phyloP scores from a whole-genome alignment of 2,329 filamentous ascomycete genomes.

The Waltergamsia citrina region DNA sequence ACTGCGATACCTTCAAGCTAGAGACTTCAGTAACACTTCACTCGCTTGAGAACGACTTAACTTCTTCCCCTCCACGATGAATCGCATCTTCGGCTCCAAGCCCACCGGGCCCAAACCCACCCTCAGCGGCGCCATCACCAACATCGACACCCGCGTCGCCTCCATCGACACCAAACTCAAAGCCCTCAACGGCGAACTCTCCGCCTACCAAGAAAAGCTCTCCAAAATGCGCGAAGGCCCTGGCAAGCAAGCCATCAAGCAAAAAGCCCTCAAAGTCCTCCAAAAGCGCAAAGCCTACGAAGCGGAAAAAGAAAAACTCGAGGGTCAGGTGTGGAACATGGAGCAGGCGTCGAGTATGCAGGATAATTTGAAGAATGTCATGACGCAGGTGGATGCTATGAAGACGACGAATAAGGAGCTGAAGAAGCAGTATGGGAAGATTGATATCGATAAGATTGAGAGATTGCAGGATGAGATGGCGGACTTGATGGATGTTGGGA shows the following conservation, averaged over 20 bases:
- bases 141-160: constrained; percentile 76
- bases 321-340: constrained; percentile 97
- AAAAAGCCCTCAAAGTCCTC: constrained; percentile 89
- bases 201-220: constrained; percentile 79
- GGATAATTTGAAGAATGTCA: constrained; percentile 96
- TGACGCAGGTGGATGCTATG: constrained; percentile 96
- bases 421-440: constrained; percentile 89
- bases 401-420: constrained; percentile 93
- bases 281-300: constrained; percentile 94
- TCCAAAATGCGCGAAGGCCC: constrained; percentile 91
- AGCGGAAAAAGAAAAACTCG: constrained; percentile 83
- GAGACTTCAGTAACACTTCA: too few species aligned
- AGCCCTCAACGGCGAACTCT: constrained; percentile 81
- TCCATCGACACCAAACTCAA: constrained; percentile 91
- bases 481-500: constrained; percentile 92
- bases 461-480: constrained; percentile 98
- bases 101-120: constrained; percentile 82
- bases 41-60: not conserved
- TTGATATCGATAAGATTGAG: constrained; percentile 97
- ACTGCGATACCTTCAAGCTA: too few species aligned
- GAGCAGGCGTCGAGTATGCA: constrained; percentile 98
- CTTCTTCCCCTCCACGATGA: constrained; percentile 61
- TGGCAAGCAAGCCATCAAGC: constrained; percentile 83
- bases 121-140: constrained; percentile 71
- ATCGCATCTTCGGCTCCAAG: constrained; percentile 88